Evolutionary conservation across 257 asterid species (phyloP).

Genomic region (Nicotiana tabacum): DNA sequence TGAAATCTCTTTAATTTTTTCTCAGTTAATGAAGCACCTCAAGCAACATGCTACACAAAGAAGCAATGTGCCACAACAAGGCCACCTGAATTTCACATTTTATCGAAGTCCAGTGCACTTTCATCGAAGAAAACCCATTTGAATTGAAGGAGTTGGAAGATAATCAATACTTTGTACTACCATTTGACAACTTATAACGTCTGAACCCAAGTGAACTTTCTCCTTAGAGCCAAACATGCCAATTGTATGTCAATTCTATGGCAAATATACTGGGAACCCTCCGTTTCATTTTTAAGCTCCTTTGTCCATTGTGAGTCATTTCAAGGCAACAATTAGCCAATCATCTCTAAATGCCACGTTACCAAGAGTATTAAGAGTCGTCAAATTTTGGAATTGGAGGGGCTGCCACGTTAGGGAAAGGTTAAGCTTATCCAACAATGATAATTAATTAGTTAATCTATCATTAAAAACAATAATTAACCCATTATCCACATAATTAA

Average conservation of each 20-base stretch:
- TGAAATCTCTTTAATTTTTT: constrained; percentile 31
- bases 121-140: constrained; percentile 31
- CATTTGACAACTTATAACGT: constrained; percentile 26
- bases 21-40: constrained; percentile 44
- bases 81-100: constrained; percentile 29
- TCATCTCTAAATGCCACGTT: too few species aligned
- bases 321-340: too few species aligned
- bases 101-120: constrained; percentile 31
- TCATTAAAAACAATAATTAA: too few species aligned
- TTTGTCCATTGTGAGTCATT: too few species aligned
- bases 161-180: constrained; percentile 31
- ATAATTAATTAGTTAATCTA: too few species aligned
- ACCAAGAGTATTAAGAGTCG: too few species aligned
- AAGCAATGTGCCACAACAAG: constrained; percentile 1
- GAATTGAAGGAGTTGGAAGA: constrained; percentile 28
- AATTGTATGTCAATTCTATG: constrained; percentile 30
- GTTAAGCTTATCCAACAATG: too few species aligned
- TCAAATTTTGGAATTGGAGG: too few species aligned
- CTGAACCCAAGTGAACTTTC: constrained; percentile 31
- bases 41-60: constrained; percentile 9
- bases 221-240: constrained; percentile 35
- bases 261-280: constrained; percentile 38
- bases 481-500: too few species aligned
- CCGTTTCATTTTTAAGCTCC: constrained; percentile 22
- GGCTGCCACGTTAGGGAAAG: too few species aligned